Evolutionary conservation across 148 eudicot species (phyloP), one percentile per base, ranked within the genome.

Genomic region (Mesembryanthemum crystallinum): DNA sequence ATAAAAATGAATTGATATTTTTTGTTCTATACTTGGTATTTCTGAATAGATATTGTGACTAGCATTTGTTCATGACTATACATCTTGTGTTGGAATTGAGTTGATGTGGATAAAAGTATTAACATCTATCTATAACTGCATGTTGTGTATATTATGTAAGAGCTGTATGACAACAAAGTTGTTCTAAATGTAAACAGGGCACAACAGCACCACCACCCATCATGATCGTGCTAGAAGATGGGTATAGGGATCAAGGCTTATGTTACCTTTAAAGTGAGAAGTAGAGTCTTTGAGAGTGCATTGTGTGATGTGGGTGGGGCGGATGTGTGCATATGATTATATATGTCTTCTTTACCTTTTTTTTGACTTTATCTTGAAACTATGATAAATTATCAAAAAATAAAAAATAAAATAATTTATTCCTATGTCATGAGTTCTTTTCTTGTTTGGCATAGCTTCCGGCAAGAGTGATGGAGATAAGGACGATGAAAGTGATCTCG

Each of bases 401-500:
- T n/a, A n/a, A n/a, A n/a, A n/a, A n/a, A n/a, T n/a, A n/a, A n/a
- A n/a, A n/a, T n/a, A n/a, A n/a, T n/a, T n/a, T n/a, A n/a, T n/a
- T n/a, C n/a, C n/a, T n/a, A n/a, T n/a, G n/a, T n/a, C n/a, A n/a
- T n/a, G n/a, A 13, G 24, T 45, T 72, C 4, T 24, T 63, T 51
- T 65, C 64, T 71, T 62, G 64, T n/a, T 28, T 52, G 57, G 25
- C 13, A 76, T 80, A 85, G 89, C 17, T 75, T 77, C 83, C 32
- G 78, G 32, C 59, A 85, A 89, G 61, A 79, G 80, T 45, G 82
- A 88, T 70, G 88, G 78, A 55, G 88, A 86, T 18, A 87, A 85
- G 67, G 90, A 80, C 25, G 90, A 85, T 33, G 96, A 76, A 69
- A 88, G 91, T 82, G 98, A 92, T 78, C 77, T 64, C 59, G 96